phyloP scores from a whole-genome alignment of 352 stramenopile species.

The Thraustotheca clavata region DNA sequence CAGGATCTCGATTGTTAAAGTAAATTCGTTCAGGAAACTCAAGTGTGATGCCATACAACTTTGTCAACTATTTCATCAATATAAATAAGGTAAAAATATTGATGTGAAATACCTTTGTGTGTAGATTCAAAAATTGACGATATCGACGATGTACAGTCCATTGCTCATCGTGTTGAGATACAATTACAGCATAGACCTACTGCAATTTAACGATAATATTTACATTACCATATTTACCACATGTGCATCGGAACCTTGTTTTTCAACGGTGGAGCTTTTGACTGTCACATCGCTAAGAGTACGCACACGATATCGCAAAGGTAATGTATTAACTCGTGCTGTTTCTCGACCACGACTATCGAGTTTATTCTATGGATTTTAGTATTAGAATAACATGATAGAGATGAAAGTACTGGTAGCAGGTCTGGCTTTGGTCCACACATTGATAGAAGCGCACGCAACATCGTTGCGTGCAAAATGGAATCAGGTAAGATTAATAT shows the following conservation, averaged over 20 bases:
- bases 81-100: neutral
- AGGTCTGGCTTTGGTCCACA: neutral
- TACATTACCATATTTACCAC: neutral
- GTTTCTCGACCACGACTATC: neutral
- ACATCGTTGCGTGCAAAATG: neutral
- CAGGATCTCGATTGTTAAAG: neutral
- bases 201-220: neutral
- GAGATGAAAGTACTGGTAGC: neutral
- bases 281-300: neutral
- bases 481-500: neutral
- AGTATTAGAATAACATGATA: no score
- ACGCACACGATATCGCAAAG: neutral
- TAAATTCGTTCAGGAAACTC: neutral
- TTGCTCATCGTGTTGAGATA: neutral
- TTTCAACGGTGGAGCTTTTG: slow-evolving; percentile 5
- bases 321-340: neutral
- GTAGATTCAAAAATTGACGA: slow-evolving; percentile 1
- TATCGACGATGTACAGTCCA: neutral
- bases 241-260: neutral
- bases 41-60: neutral
- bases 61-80: neutral
- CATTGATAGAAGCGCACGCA: slow-evolving; percentile 2
- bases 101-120: neutral
- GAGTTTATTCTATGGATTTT: neutral
- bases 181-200: neutral